phyloP scores from a whole-genome alignment of 768 basidiomycete genomes.

The Mycena polygramma region DNA sequence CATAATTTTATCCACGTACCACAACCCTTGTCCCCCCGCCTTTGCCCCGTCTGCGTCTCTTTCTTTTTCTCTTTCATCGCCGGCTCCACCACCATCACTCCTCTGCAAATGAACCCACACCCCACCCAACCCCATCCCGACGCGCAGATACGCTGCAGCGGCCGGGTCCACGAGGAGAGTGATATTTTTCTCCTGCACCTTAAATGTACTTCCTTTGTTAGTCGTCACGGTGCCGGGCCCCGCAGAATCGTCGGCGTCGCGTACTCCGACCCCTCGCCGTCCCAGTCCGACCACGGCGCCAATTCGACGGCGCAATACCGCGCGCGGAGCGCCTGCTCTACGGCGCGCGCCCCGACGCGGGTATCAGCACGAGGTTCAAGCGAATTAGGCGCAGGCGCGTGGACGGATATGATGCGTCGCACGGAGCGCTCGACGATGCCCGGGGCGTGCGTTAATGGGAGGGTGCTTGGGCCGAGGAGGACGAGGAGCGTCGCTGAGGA shows the following conservation, averaged over 20 bases:
- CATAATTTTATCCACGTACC: slow-evolving; percentile 58
- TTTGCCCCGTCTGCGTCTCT: neutral
- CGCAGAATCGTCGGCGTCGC: neutral
- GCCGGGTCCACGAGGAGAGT: slow-evolving; percentile 64
- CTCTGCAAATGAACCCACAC: slow-evolving; percentile 75
- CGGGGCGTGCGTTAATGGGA: slow-evolving; percentile 73
- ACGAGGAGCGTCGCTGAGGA: neutral
- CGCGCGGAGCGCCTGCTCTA: slow-evolving; percentile 51
- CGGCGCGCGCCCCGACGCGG: too few relatives aligned
- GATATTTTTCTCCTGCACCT: too few relatives aligned
- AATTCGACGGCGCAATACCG: slow-evolving; percentile 40
- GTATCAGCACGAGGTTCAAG: slow-evolving; percentile 35
- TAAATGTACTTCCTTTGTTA: too few relatives aligned
- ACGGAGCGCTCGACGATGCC: slow-evolving; percentile 77
- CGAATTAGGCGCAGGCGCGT: slow-evolving; percentile 34
- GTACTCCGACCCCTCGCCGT: slow-evolving; percentile 39
- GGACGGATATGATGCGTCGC: slow-evolving; percentile 65
- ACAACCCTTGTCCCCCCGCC: slow-evolving; percentile 42
- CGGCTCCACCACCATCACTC: neutral
- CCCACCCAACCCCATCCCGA: slow-evolving; percentile 74
- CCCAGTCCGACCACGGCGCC: slow-evolving; percentile 53
- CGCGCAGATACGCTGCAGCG: slow-evolving; percentile 54
- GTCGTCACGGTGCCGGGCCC: too few relatives aligned
- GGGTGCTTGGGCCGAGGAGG: slow-evolving; percentile 65
- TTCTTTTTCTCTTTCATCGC: too few relatives aligned